Evolutionary conservation across 176 grass and related monocot species (phyloP), one percentile per base, ranked within the genome.

Genomic region (Oryza rufipogon): DNA sequence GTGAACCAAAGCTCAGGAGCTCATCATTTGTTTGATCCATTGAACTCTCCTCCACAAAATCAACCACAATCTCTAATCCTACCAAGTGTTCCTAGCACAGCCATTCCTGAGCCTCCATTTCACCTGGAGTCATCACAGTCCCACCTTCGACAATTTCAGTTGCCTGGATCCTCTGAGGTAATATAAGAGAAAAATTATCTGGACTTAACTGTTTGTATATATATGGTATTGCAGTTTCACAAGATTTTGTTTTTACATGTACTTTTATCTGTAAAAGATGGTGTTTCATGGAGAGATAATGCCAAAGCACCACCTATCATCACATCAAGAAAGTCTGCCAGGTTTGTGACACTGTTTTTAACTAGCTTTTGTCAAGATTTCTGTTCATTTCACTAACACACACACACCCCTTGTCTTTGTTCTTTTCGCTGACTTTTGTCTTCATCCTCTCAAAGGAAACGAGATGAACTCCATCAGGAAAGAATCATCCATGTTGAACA

Each of bases 111-210:
- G 71, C 67, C 51, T 51, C 64, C 82, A 6, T 91, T 86, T 86
- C 82, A 84, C 64, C 20, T 89, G 51, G 86, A 90, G 58, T 34
- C 87, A 16, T 91, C 91, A 23, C 89, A 86, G 42, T 79, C 89
- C 33, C 87, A 94, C 10, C 68, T 87, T 72, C 84, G 54, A 67
- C 68, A 87, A 47, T 98, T 98, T 84, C 89, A 85, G 68, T 72
- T 98, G 69, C 89, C 92, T 23, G 87, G 88, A 81, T 91, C 91
- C 33, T 79, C 85, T 58, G 89, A 95, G 92, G 93, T 93, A 97
- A 80, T 41, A 45, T 0, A 83, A 16, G 22, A 36, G 28, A 86
- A 68, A 83, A 19, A 32, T 69, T 39, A 71, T 5, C 4, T 12
- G 17, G 30, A 68, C 42, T 9, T 67, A 70, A 54, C 64, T 70